phyloP scores from a whole-genome alignment of 495 filamentous ascomycete genomes.

The Articulospora tetracladia region DNA sequence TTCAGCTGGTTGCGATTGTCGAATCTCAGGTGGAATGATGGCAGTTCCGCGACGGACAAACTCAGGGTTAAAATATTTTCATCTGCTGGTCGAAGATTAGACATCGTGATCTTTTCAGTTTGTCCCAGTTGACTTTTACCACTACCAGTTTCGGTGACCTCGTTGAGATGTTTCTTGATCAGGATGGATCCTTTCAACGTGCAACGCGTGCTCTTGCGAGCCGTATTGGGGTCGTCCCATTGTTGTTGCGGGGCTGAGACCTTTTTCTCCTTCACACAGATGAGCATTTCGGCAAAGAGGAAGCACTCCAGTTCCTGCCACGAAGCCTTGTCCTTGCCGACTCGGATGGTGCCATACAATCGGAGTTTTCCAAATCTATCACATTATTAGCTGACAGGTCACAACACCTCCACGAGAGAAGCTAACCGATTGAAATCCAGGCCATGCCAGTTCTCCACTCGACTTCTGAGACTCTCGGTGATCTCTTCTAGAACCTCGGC shows the following conservation, averaged over 20 bases:
- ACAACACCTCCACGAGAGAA: neutral
- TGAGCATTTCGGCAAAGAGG: slow-evolving; percentile 98
- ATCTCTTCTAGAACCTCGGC: slow-evolving; percentile 75
- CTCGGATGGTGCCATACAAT: slow-evolving; percentile 84
- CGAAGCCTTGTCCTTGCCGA: slow-evolving; percentile 93
- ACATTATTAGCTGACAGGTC: slow-evolving; percentile 12
- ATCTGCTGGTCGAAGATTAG: slow-evolving; percentile 46
- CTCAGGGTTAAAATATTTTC: slow-evolving; percentile 85
- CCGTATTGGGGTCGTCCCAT: slow-evolving; percentile 56
- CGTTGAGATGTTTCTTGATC: slow-evolving; percentile 96
- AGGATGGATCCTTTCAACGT: slow-evolving; percentile 96
- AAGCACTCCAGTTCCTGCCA: slow-evolving; percentile 99
- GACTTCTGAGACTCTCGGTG: slow-evolving; percentile 77
- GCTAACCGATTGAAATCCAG: slow-evolving; percentile 83
- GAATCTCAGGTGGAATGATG: slow-evolving; percentile 93
- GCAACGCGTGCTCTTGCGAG: slow-evolving; percentile 66
- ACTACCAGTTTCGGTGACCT: slow-evolving; percentile 64
- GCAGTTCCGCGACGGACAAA: slow-evolving; percentile 91
- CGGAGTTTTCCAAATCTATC: slow-evolving; percentile 88
- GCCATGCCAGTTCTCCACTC: slow-evolving; percentile 98
- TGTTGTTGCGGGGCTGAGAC: slow-evolving; percentile 41
- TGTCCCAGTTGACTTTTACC: slow-evolving; percentile 18
- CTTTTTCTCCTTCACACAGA: slow-evolving; percentile 98
- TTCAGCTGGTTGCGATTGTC: slow-evolving; percentile 81
- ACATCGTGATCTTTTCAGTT: slow-evolving; percentile 29